phyloP scores from a whole-genome alignment of 2,329 filamentous ascomycete genomes.

The Paraphoma sp. region DNA sequence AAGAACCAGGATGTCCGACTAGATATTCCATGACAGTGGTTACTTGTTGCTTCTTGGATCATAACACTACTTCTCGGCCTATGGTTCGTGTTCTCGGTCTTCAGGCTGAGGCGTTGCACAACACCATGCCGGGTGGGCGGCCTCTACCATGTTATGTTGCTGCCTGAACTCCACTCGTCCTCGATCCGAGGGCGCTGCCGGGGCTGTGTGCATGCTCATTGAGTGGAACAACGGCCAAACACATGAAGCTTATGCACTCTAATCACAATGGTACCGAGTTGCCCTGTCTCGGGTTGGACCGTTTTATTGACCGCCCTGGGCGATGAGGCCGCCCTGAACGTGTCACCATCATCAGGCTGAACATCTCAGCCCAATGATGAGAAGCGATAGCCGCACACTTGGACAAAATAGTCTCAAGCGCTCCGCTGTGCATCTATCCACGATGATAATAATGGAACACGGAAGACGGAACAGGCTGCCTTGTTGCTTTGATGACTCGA shows the following conservation, averaged over 20 bases:
- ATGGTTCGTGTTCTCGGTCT: no score
- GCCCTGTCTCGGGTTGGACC: neutral
- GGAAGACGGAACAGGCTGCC: slow-evolving; percentile 27
- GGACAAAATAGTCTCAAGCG: slow-evolving; percentile 3
- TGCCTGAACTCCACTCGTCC: neutral
- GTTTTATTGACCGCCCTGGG: neutral
- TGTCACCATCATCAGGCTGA: slow-evolving; percentile 1
- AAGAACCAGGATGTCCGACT: no score
- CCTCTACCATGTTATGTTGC: neutral
- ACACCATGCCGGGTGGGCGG: neutral
- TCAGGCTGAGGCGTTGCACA: neutral
- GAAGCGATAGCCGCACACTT: neutral
- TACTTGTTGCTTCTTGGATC: no score
- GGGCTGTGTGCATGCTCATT: neutral
- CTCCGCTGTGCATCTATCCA: slow-evolving; percentile 31
- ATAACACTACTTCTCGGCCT: no score
- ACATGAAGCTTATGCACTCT: neutral
- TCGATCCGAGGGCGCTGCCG: neutral
- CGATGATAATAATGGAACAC: slow-evolving; percentile 14
- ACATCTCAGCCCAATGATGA: neutral
- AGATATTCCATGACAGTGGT: no score
- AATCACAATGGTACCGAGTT: neutral
- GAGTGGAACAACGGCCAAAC: neutral
- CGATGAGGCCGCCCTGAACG: neutral
- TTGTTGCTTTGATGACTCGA: slow-evolving; percentile 18